phyloP scores from a whole-genome alignment of 2,329 filamentous ascomycete genomes.

The Dothiorella sarmentorum region DNA sequence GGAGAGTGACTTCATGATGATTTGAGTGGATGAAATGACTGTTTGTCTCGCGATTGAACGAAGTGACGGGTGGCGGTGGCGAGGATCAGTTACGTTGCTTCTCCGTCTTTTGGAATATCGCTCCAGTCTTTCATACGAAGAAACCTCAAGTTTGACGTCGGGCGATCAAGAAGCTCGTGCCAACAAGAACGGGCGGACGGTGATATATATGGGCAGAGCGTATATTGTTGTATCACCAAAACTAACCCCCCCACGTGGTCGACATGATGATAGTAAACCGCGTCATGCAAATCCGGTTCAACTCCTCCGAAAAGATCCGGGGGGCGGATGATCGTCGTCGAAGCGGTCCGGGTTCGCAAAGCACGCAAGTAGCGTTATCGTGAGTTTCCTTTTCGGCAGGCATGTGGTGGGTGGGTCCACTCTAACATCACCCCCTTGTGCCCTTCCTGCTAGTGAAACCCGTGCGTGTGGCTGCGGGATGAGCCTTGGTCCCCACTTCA shows the following conservation, averaged over 20 bases:
- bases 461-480: slow-evolving; percentile 3
- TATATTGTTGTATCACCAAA: background rate
- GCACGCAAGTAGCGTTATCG: slow-evolving; percentile 1
- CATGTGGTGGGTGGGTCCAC: slow-evolving; percentile 1
- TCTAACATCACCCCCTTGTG: too few relatives aligned
- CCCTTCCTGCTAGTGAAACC: too few relatives aligned
- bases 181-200: background rate
- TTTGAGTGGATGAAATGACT: too few relatives aligned
- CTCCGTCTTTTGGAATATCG: too few relatives aligned
- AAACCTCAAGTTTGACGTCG: background rate
- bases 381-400: background rate
- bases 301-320: slow-evolving; percentile 4
- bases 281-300: background rate
- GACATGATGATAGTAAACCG: too few relatives aligned
- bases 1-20: too few relatives aligned
- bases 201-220: background rate
- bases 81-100: too few relatives aligned
- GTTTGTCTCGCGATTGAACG: too few relatives aligned
- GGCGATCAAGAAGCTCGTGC: slow-evolving; percentile 6
- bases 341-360: background rate
- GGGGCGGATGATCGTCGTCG: background rate
- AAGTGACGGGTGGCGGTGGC: too few relatives aligned
- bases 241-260: background rate
- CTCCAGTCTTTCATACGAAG: too few relatives aligned
- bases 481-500: slow-evolving; percentile 16